phyloP scores from a whole-genome alignment of 768 basidiomycete species.

The Symmetrospora coprosmae region DNA sequence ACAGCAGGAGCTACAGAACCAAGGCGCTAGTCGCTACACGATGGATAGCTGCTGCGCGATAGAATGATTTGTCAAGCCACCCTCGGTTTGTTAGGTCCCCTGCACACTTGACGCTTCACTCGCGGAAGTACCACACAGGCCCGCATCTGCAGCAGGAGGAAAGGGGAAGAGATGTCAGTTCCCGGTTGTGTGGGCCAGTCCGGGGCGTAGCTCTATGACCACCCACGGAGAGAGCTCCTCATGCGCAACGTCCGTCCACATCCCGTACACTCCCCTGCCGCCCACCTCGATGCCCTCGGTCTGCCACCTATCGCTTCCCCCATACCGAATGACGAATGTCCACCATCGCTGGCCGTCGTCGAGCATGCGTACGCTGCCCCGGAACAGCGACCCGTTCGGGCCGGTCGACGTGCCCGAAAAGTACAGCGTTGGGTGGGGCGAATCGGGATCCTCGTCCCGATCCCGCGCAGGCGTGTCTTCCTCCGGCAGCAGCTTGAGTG shows the following conservation, averaged over 20 bases:
- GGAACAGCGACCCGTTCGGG: conserved; percentile 1
- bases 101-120: no score
- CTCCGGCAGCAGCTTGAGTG: not conserved
- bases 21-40: no score
- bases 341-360: not conserved
- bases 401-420: not conserved
- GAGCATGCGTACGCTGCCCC: not conserved
- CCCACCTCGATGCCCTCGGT: conserved; percentile 9
- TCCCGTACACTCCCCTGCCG: not conserved
- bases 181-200: not conserved
- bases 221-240: conserved; percentile 21
- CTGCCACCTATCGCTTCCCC: conserved; percentile 2
- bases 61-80: no score
- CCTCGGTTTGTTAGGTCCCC: no score
- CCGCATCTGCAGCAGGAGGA: conserved; percentile 1
- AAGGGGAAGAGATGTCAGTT: not conserved
- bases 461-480: not conserved
- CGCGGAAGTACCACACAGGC: conserved; percentile 16
- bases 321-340: conserved; percentile 6
- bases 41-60: no score
- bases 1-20: no score
- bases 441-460: not conserved
- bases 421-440: not conserved
- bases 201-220: not conserved
- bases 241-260: conserved; percentile 10